phyloP scores from a whole-genome alignment of 208 protist genomes.

The Vickermania ingenoplastis region DNA sequence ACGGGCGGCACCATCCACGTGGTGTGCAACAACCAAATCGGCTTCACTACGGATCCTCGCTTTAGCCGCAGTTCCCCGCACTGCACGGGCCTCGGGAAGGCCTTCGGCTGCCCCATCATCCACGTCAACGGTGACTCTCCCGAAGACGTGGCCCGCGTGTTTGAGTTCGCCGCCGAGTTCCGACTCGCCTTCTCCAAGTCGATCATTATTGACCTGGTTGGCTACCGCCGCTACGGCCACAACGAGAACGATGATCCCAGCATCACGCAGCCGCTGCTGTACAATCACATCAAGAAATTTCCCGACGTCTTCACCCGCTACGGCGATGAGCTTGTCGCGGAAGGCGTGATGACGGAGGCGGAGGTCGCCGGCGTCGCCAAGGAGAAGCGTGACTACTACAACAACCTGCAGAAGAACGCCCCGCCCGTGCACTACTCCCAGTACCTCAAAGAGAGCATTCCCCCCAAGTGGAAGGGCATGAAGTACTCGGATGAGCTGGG shows the following conservation, averaged over 20 bases:
- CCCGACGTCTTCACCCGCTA: conserved; percentile 82
- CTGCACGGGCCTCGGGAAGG: conserved; percentile 96
- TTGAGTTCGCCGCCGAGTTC: conserved; percentile 90
- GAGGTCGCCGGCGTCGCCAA: conserved; percentile 61
- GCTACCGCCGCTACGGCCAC: conserved; percentile 95
- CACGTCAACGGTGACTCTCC: conserved; percentile 98
- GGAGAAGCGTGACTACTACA: conserved; percentile 70
- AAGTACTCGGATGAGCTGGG: conserved; percentile 72
- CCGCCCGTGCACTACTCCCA: conserved; percentile 71
- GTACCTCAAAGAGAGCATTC: conserved; percentile 70
- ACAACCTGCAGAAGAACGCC: conserved; percentile 53
- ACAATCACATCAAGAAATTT: conserved; percentile 85
- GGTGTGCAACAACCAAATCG: conserved; percentile 99
- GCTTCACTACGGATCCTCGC: conserved; percentile 98
- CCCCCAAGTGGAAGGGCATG: conserved; percentile 53
- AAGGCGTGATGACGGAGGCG: conserved; percentile 64
- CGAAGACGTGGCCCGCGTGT: conserved; percentile 90
- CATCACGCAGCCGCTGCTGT: conserved; percentile 97
- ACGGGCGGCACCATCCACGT: conserved; percentile 98
- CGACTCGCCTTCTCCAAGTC: conserved; percentile 90
- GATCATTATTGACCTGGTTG: conserved; percentile 96
- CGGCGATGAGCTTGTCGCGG: conserved; percentile 58
- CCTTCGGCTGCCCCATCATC: conserved; percentile 92
- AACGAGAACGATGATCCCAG: conserved; percentile 98
- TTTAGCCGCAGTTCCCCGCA: conserved; percentile 94